A percentile compares a stretch with the other conserved stretches of the same genome.
These are phyloP conservation scores for Podaxis sp. DNA, from an alignment of 768 basidiomycete genomes.

Conservation along the genomic window DNA sequence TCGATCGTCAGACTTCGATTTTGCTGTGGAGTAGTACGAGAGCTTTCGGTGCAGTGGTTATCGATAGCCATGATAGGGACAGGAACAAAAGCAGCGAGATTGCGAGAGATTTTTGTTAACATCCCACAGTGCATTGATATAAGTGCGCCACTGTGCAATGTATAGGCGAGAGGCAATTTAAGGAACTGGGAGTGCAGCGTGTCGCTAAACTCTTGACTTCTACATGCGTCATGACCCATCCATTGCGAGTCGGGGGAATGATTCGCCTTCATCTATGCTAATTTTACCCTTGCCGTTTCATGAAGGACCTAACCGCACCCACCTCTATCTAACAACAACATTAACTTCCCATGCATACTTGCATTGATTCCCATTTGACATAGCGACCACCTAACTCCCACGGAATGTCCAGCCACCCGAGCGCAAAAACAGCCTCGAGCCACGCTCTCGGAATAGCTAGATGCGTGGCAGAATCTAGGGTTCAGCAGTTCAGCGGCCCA, in stretches of 20 bases:
- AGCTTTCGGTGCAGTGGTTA: neutral
- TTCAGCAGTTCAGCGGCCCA: neutral
- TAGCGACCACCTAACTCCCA: neutral
- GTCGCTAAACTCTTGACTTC: neutral
- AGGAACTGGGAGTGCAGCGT: neutral
- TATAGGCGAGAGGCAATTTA: neutral
- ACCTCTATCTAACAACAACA: neutral
- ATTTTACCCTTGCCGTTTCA: no score
- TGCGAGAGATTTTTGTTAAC: neutral
- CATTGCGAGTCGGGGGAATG: neutral
- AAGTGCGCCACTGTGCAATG: neutral
- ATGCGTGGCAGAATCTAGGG: neutral
- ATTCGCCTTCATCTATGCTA: neutral
- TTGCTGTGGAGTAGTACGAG: neutral
- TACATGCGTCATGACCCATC: neutral
- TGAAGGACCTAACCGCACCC: neutral
- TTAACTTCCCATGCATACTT: neutral
- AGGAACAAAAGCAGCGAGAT: neutral
- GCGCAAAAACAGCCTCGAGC: neutral
- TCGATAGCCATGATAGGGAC: neutral
- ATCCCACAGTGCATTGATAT: neutral
- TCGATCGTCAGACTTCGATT: slow-evolving; percentile 2
- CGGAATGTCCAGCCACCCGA: neutral
- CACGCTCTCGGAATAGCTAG: neutral
- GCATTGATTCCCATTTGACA: neutral